Percentiles rank a stretch among this genome's conserved stretches.
Conservation (phyloP, 331 rosid species). For the Arachis monticola region DNA sequence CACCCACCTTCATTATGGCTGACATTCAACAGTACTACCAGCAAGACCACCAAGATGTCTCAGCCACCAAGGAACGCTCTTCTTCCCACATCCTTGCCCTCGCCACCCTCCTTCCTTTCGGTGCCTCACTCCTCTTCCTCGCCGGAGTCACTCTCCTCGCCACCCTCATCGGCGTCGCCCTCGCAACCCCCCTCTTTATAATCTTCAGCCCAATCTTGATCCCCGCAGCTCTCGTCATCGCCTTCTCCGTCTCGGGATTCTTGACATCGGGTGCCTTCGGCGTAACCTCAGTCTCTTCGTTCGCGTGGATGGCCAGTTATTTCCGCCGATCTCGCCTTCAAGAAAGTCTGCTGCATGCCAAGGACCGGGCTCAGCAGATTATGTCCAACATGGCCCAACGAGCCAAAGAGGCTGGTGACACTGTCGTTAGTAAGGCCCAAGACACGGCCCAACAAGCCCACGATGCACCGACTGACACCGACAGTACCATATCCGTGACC, state of each 20-base stretch:
- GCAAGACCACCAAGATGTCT: neutral
- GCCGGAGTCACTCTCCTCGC: conserved; percentile 56
- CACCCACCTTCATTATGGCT: conserved; percentile 35
- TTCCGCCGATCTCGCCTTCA: conserved; percentile 37
- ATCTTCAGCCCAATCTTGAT: conserved; percentile 70
- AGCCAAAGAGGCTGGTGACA: conserved; percentile 31
- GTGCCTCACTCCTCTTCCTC: conserved; percentile 59
- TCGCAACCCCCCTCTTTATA: conserved; percentile 56
- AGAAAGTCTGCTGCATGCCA: conserved; percentile 38
- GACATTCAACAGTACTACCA: conserved; percentile 33
- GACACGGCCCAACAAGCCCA: conserved; percentile 21
- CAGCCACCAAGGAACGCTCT: conserved; percentile 24
- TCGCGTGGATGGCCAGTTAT: conserved; percentile 58
- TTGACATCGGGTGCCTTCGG: conserved; percentile 69
- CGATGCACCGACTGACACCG: neutral
- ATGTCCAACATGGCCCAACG: conserved; percentile 35
- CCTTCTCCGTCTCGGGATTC: conserved; percentile 56
- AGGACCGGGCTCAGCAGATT: conserved; percentile 42
- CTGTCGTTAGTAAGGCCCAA: conserved; percentile 42
- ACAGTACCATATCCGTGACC: conserved; percentile 16
- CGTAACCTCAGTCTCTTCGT: conserved; percentile 63
- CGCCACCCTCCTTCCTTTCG: conserved; percentile 57
- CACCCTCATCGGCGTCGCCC: conserved; percentile 53
- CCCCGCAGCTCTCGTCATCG: conserved; percentile 52
- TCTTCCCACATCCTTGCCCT: conserved; percentile 46